Base-by-base conservation (phyloP, 441 rosid species). In the Gossypium trilobum region DNA sequence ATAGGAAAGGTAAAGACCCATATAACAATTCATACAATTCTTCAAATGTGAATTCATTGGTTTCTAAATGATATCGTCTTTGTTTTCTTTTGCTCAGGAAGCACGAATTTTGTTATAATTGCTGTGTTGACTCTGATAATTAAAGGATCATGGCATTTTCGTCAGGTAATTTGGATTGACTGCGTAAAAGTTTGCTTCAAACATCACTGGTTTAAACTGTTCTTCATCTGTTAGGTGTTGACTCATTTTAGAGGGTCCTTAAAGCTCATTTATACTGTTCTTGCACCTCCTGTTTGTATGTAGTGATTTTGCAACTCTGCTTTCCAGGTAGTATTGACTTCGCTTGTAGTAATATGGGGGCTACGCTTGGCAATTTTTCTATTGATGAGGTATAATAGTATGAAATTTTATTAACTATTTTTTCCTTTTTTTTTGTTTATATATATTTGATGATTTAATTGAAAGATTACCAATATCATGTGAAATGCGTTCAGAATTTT, bases 361-460 rank as follows among this genome's bases (percentile, higher is more conserved):
- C 85, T 94, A 83, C 96, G 97, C 69, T 83, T 94, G 59, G 91
- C 72, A 73, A n/a, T 88, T 46, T 94, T 89, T 78, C 89, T 94
- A n/a, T 75, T 91, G 8, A 82, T 91, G 91, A 89, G 97, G 98
- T 93, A 81, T 58, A 61, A 27, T 16, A 51, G 66, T 59, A 60
- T 64, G 51, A 16, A 23, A 33, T 36, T 16, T 16, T 65, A 48
- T 69, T 9, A 27, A 20, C 2, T 29, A 29, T 29, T 2, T 0
- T 46, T 31, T 25, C 39, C 19, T 4, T 11, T 1, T 60, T 27
- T 60, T 22, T 51, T 4, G 8, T 7, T 33, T 3, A 3, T 5
- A 16, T 64, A 8, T 61, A 16, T 39, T 68, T 64, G 20, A 25
- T 29, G 42, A 36, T 44, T 55, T n/a, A 6, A 31, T 19, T 5